Evolutionary conservation across 192 early-diverging fungal genomes (phyloP), one percentile per base, ranked within the genome.

Genomic region (Mortierella antarctica): DNA sequence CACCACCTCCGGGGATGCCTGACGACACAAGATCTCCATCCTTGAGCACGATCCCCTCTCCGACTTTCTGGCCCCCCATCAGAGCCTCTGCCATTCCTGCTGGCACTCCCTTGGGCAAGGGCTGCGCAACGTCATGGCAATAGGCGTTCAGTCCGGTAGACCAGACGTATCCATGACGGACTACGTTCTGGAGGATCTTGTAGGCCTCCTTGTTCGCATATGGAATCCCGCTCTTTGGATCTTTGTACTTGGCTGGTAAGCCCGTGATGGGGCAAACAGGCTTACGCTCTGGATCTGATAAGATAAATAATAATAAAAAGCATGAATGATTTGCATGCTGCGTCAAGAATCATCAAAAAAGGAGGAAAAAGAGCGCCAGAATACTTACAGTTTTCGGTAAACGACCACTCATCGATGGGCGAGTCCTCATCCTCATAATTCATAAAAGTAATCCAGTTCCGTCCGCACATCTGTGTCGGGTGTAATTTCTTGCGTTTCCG

Each of bases 121-220:
- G 64, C 49, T 83, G 82, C 23, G 74, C 74, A 1, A 77, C 70
- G 62, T 76, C 74, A 66, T 83, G 74, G 21, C 74, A 73, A 59
- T 83, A 85, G 1, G 82, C 84, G 31, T 72, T 79, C 63, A 83
- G 41, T 42, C 73, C 62, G 39, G 68, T 62, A 14, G 85, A 90
- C 92, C 92, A 93, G 0, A 84, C 82, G 56, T 84, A 89, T 42
- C 85, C 72, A 65, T 88, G 82, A 14, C 70, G 42, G n/a, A 84
- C 46, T 20, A 89, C 73, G 15, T 78, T 71, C 57, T 86, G 67
- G 2, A 93, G 58, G 15, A 79, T 84, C 9, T 56, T 67, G 80
- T 89, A 92, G 8, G 92, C 89, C 4, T 89, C 84, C 48, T 83
- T 80, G 56, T 87, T 90, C 10, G 89, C 87, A 58, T 89, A 93